Conservation (phyloP, 2,329 filamentous ascomycete species). For the Exophiala calicioides region DNA sequence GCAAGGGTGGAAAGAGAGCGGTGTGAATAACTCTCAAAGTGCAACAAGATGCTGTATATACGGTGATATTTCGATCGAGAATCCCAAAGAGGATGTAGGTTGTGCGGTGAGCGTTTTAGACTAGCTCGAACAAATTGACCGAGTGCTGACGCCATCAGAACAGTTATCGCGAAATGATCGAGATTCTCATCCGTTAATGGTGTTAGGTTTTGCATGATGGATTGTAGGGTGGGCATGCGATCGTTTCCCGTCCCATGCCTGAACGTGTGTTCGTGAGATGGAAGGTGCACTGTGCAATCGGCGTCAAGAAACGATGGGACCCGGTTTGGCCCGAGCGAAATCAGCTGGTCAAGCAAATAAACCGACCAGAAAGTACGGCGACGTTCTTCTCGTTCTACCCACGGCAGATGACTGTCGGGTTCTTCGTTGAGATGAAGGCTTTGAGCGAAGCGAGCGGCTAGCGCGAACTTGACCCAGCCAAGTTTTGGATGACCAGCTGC, state of each 20-base stretch:
- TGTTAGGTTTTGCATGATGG: conserved; percentile 1
- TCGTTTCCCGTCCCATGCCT: conserved; percentile 2
- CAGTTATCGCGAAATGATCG: conserved; percentile 11
- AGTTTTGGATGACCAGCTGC: conserved; percentile 12
- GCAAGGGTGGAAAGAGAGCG: no score
- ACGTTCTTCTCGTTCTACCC: conserved; percentile 81
- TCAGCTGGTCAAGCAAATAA: conserved; percentile 84
- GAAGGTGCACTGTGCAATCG: conserved; percentile 27
- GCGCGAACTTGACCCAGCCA: conserved; percentile 41
- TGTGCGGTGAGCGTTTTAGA: conserved; percentile 11
- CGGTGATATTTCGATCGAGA: conserved; percentile 16
- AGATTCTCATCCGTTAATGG: conserved; percentile 2
- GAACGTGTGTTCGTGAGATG: conserved; percentile 19
- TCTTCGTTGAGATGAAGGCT: conserved; percentile 38
- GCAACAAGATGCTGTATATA: conserved; percentile 11
- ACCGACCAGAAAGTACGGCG: conserved; percentile 94
- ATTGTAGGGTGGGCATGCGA: conserved; percentile 13
- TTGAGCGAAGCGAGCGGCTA: conserved; percentile 63
- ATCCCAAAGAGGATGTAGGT: conserved; percentile 10
- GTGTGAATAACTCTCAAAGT: conserved; percentile 13
- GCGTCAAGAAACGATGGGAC: conserved; percentile 77
- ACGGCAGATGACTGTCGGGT: conserved; percentile 27
- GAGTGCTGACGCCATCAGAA: conserved; percentile 16
- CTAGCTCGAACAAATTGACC: conserved; percentile 13
- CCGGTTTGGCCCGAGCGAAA: conserved; percentile 87